Percentiles rank a stretch among this genome's conserved stretches.
These are phyloP conservation scores for Botrytis elliptica DNA, from an alignment of 2,329 filamentous ascomycete species.

Conservation along the genomic window DNA sequence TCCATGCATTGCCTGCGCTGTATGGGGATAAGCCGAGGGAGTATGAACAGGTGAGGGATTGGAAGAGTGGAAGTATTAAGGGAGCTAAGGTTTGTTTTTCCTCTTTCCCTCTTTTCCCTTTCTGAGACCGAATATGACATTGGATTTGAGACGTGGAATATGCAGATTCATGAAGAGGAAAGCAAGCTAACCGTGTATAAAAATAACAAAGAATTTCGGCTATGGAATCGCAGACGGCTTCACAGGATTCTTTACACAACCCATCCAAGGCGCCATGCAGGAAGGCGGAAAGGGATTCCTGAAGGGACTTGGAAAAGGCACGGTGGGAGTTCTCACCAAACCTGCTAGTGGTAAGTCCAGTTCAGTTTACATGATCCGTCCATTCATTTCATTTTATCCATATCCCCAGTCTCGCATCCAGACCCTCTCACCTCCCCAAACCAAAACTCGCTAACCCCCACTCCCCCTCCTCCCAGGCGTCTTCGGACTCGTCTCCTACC, in stretches of 20 bases:
- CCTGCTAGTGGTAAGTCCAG: background rate
- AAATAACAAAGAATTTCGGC: background rate
- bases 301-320: background rate
- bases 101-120: no score
- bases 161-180: background rate
- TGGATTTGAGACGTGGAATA: background rate
- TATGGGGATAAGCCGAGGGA: conserved; percentile 11
- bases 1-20: background rate
- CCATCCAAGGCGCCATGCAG: background rate
- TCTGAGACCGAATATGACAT: no score
- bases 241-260: background rate
- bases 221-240: background rate
- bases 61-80: conserved; percentile 1
- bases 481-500: conserved; percentile 21
- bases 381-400: no score
- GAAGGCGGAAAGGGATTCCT: conserved; percentile 7
- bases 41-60: background rate
- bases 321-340: background rate
- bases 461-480: background rate
- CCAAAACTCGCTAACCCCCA: background rate
- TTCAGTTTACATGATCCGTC: no score
- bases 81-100: background rate
- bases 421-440: no score
- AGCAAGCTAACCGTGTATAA: background rate
- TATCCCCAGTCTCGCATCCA: no score